These are phyloP conservation scores for Allium cepa DNA, from an alignment of 106 monocot genomes.

Conservation along the genomic window DNA sequence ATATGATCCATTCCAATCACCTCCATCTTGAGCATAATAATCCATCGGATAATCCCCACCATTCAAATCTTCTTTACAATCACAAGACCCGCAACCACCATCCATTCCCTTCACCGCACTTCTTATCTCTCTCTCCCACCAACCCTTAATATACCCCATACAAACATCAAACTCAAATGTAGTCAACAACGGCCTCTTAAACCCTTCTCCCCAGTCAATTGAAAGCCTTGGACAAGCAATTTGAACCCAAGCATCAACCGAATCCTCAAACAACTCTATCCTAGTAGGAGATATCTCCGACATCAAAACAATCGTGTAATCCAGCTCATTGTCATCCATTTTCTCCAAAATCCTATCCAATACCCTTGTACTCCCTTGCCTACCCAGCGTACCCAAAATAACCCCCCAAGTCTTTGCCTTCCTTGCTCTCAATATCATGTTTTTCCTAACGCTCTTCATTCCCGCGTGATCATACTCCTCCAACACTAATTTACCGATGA, in stretches of 20 bases:
- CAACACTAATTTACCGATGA: constrained; percentile 49
- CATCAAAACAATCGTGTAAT: constrained; percentile 83
- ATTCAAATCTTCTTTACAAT: constrained; percentile 9
- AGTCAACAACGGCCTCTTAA: constrained; percentile 73
- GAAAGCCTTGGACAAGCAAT: constrained; percentile 95
- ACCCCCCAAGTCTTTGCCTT: constrained; percentile 78
- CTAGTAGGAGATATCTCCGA: constrained; percentile 88
- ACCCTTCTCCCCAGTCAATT: constrained; percentile 98
- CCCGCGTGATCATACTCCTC: constrained; percentile 83
- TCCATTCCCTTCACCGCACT: constrained; percentile 1
- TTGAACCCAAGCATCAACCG: constrained; percentile 97
- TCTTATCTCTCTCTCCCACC: constrained; percentile 78
- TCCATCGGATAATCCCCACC: constrained; percentile 91
- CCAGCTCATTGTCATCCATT: constrained; percentile 81
- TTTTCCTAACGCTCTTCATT: constrained; percentile 80
- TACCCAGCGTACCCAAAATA: constrained; percentile 78
- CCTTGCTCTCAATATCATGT: constrained; percentile 47
- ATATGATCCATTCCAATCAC: constrained; percentile 90
- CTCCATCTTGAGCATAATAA: constrained; percentile 97
- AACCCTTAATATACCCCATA: constrained; percentile 64
- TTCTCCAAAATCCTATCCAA: constrained; percentile 56
- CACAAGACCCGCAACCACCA: constrained; percentile 21
- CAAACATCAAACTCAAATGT: constrained; percentile 95
- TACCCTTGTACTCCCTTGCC: constrained; percentile 82
- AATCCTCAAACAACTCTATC: constrained; percentile 72